Base-by-base conservation (phyloP, 305 asterid species). In the Fraxinus baroniana region DNA sequence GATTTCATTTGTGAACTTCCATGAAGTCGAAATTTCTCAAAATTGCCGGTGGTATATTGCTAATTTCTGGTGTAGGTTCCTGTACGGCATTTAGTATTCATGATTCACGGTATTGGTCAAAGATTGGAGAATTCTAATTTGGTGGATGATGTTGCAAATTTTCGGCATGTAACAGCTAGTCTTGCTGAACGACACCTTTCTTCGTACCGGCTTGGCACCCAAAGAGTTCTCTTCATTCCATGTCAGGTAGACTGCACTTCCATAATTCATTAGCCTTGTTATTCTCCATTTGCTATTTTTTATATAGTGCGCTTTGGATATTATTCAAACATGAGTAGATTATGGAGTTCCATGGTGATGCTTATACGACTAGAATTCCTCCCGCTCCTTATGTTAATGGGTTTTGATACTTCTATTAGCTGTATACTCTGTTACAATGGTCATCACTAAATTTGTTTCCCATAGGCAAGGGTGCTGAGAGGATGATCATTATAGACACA, bases 21-120 rank as follows among this genome's bases (percentile, higher is more conserved):
- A 33, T 18, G 81, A 62, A 17, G 41, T 77, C 24, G 22, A 20
- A 22, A 26, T 32, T 68, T 17, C 74, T 49, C 77, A 79, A 44
- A 76, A 4, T 66, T 78, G 74, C 83, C 39, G 74, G 20, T 35
- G 18, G 8, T 60, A 60, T 74, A 62, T 66, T 24, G 68, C 68
- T 57, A 60, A 72, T 83, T 79, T 52, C 62, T 89, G 83, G 72
- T 87, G 66, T 85, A 96, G 99, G 99, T 96, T 84, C 97, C 99
- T 83, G 99, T 96, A 86, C 91, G 90, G 36, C 99, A 96, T 89
- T 85, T 96, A 74, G 97, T 96, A 73, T 96, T 96, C 91, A 93
- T 96, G 98, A 94, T 96, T 84, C 99, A 96, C 75, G 99, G 98
- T 81, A 94, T 96, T 86, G 99, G 99, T 79, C 99, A 96, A 89